A percentile compares a stretch with the other conserved stretches of the same genome.
Evolutionary conservation across 2,329 filamentous ascomycete genomes (phyloP).

Genomic region (Penicillium crustosum): DNA sequence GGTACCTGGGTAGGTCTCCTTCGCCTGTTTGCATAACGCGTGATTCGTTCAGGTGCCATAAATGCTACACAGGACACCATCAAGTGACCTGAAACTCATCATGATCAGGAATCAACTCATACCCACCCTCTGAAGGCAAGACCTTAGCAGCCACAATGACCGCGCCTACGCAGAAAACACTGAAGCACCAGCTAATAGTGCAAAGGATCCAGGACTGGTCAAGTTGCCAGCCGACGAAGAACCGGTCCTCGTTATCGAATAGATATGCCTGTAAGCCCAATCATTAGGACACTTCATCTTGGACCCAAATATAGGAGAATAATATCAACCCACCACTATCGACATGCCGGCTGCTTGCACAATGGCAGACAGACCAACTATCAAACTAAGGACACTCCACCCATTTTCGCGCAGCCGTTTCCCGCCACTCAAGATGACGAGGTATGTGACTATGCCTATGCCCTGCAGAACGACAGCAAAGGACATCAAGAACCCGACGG

Average conservation of each 20-base stretch:
- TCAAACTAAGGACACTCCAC: slow-evolving; percentile 71
- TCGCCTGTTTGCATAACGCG: neutral
- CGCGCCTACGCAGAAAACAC: slow-evolving; percentile 55
- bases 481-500: slow-evolving; percentile 81
- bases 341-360: slow-evolving; percentile 75
- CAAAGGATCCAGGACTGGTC: slow-evolving; percentile 76
- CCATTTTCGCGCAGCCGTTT: slow-evolving; percentile 76
- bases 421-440: slow-evolving; percentile 74
- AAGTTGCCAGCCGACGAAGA: slow-evolving; percentile 78
- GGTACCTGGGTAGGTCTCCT: neutral
- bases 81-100: slow-evolving; percentile 15
- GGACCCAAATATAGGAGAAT: neutral
- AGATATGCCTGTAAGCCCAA: slow-evolving; percentile 66
- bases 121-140: slow-evolving; percentile 78
- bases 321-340: slow-evolving; percentile 67
- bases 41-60: neutral
- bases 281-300: slow-evolving; percentile 2
- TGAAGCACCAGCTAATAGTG: slow-evolving; percentile 60
- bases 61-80: neutral
- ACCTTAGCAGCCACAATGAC: slow-evolving; percentile 67
- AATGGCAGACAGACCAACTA: slow-evolving; percentile 66
- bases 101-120: slow-evolving; percentile 67
- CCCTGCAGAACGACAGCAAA: slow-evolving; percentile 81
- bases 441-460: slow-evolving; percentile 74
- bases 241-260: slow-evolving; percentile 78